Conservation (phyloP, 1,284 basidiomycete genomes). For the Cryptococcus wingfieldii region DNA sequence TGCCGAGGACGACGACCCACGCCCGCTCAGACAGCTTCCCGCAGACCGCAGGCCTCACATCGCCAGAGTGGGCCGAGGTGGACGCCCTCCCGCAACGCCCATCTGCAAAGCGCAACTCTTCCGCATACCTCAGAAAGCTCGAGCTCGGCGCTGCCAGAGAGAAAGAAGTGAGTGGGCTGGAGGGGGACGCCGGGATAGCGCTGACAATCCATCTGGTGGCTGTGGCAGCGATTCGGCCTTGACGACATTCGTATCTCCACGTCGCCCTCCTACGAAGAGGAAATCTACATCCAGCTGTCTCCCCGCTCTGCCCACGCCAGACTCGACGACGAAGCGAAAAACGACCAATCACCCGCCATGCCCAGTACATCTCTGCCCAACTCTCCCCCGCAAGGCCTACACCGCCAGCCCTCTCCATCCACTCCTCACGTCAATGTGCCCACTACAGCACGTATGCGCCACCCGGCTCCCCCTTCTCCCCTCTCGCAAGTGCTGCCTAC, state of each 20-base stretch:
- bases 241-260: slow-evolving; percentile 15
- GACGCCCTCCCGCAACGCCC: not conserved
- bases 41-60: not conserved
- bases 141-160: slow-evolving; percentile 10
- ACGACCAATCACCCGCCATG: slow-evolving; percentile 2
- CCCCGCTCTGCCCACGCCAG: not conserved
- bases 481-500: slow-evolving; percentile 27
- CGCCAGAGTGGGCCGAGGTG: not conserved
- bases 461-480: slow-evolving; percentile 32
- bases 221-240: slow-evolving; percentile 18
- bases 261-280: slow-evolving; percentile 8
- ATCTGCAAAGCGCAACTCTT: not conserved
- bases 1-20: no score
- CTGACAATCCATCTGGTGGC: not conserved
- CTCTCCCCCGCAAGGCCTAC: slow-evolving; percentile 4
- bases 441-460: slow-evolving; percentile 22
- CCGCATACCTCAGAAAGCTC: slow-evolving; percentile 6
- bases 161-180: slow-evolving; percentile 9
- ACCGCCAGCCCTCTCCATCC: not conserved
- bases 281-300: slow-evolving; percentile 5
- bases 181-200: not conserved
- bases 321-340: not conserved
- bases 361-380: not conserved
- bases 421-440: slow-evolving; percentile 11
- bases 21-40: not conserved